A percentile compares a stretch with the other conserved stretches of the same genome.
phyloP scores from a whole-genome alignment of 2,329 filamentous ascomycete species.

The Botrytis tulipae region DNA sequence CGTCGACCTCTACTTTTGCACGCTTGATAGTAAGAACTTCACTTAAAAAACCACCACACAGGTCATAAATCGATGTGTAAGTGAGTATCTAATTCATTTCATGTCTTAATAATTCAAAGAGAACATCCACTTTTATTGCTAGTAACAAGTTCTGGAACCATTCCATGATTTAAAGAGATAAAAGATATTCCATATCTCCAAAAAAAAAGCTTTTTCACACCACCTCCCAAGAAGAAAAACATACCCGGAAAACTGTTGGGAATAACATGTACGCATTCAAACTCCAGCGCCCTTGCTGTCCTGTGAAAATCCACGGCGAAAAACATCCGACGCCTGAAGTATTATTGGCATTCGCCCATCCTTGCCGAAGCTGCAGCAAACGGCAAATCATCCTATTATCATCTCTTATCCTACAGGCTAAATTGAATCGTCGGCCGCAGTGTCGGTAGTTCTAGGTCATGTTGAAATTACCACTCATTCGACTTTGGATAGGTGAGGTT shows the following conservation, averaged over 20 bases:
- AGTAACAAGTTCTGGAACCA: constrained; percentile 11
- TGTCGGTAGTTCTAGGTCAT: constrained; percentile 10
- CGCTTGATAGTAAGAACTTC: background rate
- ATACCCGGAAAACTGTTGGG: constrained; percentile 6
- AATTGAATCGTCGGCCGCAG: constrained; percentile 24
- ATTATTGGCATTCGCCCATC: constrained; percentile 34
- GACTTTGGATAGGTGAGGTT: constrained; percentile 44
- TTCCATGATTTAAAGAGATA: constrained; percentile 8
- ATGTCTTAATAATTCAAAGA: background rate
- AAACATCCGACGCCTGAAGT: constrained; percentile 35
- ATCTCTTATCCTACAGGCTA: constrained; percentile 37
- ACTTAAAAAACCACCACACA: background rate
- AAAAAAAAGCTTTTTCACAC: constrained; percentile 19
- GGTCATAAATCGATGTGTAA: background rate
- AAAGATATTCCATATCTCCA: constrained; percentile 10
- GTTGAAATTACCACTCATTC: constrained; percentile 41
- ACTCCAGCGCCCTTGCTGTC: constrained; percentile 34
- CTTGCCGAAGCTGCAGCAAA: constrained; percentile 33
- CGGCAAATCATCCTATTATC: constrained; percentile 28
- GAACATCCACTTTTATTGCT: constrained; percentile 6
- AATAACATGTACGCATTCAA: constrained; percentile 16
- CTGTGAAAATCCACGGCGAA: constrained; percentile 33
- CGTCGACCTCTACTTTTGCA: background rate
- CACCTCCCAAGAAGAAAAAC: constrained; percentile 20
- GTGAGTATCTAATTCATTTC: background rate